phyloP scores from a whole-genome alignment of 2,329 filamentous ascomycete species.

The Allantophomopsis cytisporea region DNA sequence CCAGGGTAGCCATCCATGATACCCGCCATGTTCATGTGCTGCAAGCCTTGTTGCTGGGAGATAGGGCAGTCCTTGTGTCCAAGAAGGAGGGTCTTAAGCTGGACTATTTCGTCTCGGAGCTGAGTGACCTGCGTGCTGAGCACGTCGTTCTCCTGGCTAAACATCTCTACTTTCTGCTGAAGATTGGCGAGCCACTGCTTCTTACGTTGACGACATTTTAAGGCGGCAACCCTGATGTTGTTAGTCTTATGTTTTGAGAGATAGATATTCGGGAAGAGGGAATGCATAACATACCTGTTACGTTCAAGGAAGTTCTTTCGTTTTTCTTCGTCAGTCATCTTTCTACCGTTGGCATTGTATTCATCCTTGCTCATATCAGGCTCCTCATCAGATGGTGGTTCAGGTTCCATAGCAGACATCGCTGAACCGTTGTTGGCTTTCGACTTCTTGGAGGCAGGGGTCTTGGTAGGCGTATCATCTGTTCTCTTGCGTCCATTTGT shows the following conservation, averaged over 20 bases:
- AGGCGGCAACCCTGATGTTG: conserved; percentile 64
- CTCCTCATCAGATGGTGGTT: conserved; percentile 20
- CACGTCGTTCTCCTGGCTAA: conserved; percentile 80
- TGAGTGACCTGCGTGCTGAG: conserved; percentile 73
- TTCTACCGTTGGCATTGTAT: conserved; percentile 50
- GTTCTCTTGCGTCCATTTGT: conserved; percentile 65
- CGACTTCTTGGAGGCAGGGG: conserved; percentile 54
- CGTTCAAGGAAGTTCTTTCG: conserved; percentile 94
- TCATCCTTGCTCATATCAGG: conserved; percentile 39
- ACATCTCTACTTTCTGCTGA: conserved; percentile 88
- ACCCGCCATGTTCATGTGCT: conserved; percentile 30
- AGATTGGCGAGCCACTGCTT: conserved; percentile 97
- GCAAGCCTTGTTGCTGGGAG: conserved; percentile 65
- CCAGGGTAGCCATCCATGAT: conserved; percentile 9
- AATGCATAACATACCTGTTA: conserved; percentile 57
- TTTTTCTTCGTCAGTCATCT: conserved; percentile 99
- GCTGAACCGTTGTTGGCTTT: conserved; percentile 37
- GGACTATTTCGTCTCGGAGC: conserved; percentile 84
- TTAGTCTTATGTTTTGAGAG: conserved; percentile 9
- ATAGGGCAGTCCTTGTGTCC: conserved; percentile 96
- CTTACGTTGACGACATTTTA: conserved; percentile 95
- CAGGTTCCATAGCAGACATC: conserved; percentile 18
- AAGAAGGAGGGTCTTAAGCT: conserved; percentile 80
- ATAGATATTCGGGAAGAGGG: background rate
- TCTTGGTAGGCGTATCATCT: conserved; percentile 56